A percentile compares a stretch with the other conserved stretches of the same genome.
These are phyloP conservation scores for Pestalotiopsis sp. DNA, from an alignment of 2,329 filamentous ascomycete species.

Conservation along the genomic window DNA sequence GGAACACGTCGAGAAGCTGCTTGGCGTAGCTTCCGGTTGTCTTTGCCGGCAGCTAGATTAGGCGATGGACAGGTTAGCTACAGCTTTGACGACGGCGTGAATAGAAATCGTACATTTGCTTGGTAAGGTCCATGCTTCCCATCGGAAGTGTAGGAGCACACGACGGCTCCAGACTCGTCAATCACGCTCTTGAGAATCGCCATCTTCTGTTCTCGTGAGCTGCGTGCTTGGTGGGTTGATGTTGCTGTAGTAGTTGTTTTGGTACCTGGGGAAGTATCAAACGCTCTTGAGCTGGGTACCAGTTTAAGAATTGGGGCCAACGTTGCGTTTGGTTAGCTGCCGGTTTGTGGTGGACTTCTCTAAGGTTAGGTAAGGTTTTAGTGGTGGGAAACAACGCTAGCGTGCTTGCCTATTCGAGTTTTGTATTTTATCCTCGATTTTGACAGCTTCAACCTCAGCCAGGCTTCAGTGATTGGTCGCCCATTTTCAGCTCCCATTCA, in stretches of 20 bases:
- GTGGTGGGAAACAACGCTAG: not conserved
- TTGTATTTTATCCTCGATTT: not conserved
- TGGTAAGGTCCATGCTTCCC: constrained; percentile 41
- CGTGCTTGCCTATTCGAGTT: constrained; percentile 7
- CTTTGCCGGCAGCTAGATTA: constrained; percentile 19
- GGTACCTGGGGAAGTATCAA: not conserved
- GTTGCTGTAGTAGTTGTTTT: not conserved
- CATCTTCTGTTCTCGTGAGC: not conserved
- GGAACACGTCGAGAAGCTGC: constrained; percentile 68
- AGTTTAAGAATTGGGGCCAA: not conserved
- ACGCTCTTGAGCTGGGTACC: not conserved
- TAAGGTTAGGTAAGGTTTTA: too few relatives aligned
- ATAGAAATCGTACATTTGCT: constrained; percentile 12
- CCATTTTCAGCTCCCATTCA: too few relatives aligned
- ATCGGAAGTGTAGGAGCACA: constrained; percentile 56
- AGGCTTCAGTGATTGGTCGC: not conserved
- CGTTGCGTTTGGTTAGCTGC: not conserved
- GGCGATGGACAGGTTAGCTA: not conserved
- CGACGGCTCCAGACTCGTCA: constrained; percentile 27
- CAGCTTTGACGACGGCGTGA: not conserved
- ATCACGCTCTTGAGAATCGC: constrained; percentile 24
- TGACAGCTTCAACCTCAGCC: not conserved
- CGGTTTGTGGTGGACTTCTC: not conserved
- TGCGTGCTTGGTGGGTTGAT: not conserved
- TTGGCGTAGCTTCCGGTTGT: constrained; percentile 30